Base-by-base conservation (phyloP, 495 filamentous ascomycete genomes). In the Penicillium manginii region DNA sequence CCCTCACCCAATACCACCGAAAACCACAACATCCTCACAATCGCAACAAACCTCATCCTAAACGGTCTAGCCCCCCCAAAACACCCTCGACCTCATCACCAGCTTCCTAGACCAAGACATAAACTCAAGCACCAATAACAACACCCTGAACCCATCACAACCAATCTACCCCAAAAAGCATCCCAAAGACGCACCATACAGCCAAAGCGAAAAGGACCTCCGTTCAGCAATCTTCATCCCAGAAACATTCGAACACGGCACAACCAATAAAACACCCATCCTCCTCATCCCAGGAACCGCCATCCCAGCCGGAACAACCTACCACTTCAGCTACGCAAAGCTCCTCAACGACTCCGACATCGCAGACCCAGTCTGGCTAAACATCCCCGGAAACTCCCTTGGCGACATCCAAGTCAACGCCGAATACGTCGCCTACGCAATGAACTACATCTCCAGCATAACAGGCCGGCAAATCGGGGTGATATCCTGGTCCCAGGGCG, bases 361-460 rank as follows among this genome's bases (percentile, higher is more conserved):
- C 29, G 74, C 72, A 42, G 78, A 78, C 50, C 66, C 74, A 2
- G 72, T 78, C 4, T 79, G 75, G 70, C 52, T 81, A 14, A 80
- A 80, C 55, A 66, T 78, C 19, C 78, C 78, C 1, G 53, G 61
- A 15, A 64, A 66, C 29, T 62, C 75, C 14, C 62, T 78, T 3
- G 53, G 43, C 35, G 75, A 81, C 61, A 68, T 61, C 7, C 76
- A 80, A 50, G 18, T 61, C 0, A 74, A 72, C 46, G 62, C 73
- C 10, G 70, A 73, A 52, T 72, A 60, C 52, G 62, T 69, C 3
- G 54, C 69, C 17, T 73, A 73, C 37, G 70, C 66, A 18, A 58
- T 73, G 11, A 58, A 58, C 48, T 58, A 61, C 46, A 69, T 81
- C 35, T 69, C 61, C 19, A 64, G 9, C 35, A 37, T n/a, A 33